Evolutionary conservation across 2,329 filamentous ascomycete species (phyloP), one percentile per base, ranked within the genome.

Genomic region (Didymosphaeria variabile): DNA sequence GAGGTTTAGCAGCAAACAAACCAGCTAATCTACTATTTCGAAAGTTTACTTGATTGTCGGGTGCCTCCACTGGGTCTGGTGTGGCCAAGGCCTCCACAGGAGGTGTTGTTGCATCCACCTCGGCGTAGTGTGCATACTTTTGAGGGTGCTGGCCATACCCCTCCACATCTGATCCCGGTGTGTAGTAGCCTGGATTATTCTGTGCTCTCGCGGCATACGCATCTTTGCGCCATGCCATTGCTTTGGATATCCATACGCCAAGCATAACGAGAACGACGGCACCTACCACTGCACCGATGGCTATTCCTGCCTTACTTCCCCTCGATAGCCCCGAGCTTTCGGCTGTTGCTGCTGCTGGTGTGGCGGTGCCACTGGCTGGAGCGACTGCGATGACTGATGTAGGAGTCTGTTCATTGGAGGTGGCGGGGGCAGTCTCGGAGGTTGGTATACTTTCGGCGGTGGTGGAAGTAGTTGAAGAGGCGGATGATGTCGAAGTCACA

Each of bases 201-300:
- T 47, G 45, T 17, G 45, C 45, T n/a, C 13, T 29, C 29, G 45
- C 45, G n/a, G 45, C 45, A 29, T 47, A 13, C 13, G 23, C 45
- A 31, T 47, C 45, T 8, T 15, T 47, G 45, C 45, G 45, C 45
- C 45, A 47, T 47, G 45, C 45, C 45, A 47, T 47, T 29, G 23
- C 45, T 47, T 47, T 47, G 5, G 45, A 47, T 29, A 47, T 31
- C 45, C 45, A 47, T 23, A 47, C 19, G 9, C 45, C 45, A 31
- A 47, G 23, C 23, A 21, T 21, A 31, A 47, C 45, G 23, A 47
- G 23, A 3, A 47, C 5, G 2, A 45, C 42, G 19, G 42, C 42
- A 12, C 42, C 42, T 19, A 45, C 7, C 10, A 45, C 42, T 45
- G 42, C 42, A 45, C 42, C 42, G 19, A 45, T 45, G 9, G 42